phyloP scores from a whole-genome alignment of 164 flowering plant genomes.

The Magnolia changhungtana region DNA sequence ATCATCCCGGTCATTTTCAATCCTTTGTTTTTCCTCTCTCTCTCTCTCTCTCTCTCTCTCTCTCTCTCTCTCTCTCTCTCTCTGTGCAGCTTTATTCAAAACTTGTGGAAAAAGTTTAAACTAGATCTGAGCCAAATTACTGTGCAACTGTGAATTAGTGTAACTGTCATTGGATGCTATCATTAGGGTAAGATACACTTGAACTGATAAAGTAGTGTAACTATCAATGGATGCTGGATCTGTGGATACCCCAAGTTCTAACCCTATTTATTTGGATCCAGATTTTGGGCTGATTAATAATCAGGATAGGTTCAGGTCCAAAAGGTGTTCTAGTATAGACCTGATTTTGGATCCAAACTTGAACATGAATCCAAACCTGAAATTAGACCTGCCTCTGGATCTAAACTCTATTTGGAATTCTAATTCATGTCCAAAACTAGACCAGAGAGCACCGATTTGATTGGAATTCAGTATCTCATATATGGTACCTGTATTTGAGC shows the following conservation, averaged over 20 bases:
- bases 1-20: no score
- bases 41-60: no score
- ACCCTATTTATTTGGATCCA: background rate
- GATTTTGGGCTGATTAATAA: background rate
- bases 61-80: no score
- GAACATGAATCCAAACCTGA: no score
- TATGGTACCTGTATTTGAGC: background rate
- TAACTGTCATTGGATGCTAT: no score
- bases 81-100: no score
- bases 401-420: background rate
- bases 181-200: slow-evolving; percentile 37
- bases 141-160: slow-evolving; percentile 57
- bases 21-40: no score
- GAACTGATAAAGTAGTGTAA: background rate
- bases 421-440: background rate
- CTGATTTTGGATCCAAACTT: no score
- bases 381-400: background rate
- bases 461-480: background rate
- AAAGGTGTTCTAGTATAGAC: no score
- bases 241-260: background rate
- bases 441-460: background rate
- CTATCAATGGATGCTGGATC: background rate
- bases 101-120: no score
- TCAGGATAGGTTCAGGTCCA: background rate
- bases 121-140: no score